These are phyloP conservation scores for Fusarium sp. DNA, from an alignment of 2,329 filamentous ascomycete genomes.

Conservation along the genomic window DNA sequence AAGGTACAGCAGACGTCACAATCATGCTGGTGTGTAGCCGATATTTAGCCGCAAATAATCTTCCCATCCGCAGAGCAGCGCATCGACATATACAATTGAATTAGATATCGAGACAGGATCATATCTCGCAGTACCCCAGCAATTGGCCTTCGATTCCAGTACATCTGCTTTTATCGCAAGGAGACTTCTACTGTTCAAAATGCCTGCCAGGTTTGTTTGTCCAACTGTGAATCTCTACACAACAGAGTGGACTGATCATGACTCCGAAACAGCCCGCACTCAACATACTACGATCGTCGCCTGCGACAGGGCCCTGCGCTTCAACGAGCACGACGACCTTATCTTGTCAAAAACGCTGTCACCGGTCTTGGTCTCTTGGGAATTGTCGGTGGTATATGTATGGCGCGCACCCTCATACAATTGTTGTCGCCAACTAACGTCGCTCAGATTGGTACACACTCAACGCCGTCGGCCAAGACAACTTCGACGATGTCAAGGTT, in stretches of 20 bases:
- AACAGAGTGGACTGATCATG: conserved; percentile 40
- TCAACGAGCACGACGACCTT: conserved; percentile 90
- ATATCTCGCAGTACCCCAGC: conserved; percentile 15
- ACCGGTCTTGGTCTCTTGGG: conserved; percentile 81
- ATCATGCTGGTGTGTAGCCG: conserved; percentile 37
- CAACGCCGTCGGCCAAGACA: conserved; percentile 90
- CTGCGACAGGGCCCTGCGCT: conserved; percentile 89
- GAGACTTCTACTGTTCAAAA: conserved; percentile 13
- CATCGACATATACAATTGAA: conserved; percentile 19
- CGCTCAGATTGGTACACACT: conserved; percentile 72
- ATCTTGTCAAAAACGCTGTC: conserved; percentile 88
- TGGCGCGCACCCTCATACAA: conserved; percentile 59
- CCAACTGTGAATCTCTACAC: neutral
- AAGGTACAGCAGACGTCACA: conserved; percentile 42
- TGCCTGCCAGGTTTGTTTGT: conserved; percentile 43
- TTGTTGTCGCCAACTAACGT: conserved; percentile 30
- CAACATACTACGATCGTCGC: conserved; percentile 91
- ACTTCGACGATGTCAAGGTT: conserved; percentile 95
- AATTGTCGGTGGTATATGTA: conserved; percentile 90
- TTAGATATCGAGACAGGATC: conserved; percentile 24
- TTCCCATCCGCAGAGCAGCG: conserved; percentile 33
- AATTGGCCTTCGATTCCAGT: conserved; percentile 9
- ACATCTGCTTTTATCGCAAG: neutral
- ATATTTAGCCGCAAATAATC: conserved; percentile 44
- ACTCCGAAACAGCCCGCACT: conserved; percentile 58